phyloP scores from a whole-genome alignment of 257 asterid species.

The Solanum stenotomum region DNA sequence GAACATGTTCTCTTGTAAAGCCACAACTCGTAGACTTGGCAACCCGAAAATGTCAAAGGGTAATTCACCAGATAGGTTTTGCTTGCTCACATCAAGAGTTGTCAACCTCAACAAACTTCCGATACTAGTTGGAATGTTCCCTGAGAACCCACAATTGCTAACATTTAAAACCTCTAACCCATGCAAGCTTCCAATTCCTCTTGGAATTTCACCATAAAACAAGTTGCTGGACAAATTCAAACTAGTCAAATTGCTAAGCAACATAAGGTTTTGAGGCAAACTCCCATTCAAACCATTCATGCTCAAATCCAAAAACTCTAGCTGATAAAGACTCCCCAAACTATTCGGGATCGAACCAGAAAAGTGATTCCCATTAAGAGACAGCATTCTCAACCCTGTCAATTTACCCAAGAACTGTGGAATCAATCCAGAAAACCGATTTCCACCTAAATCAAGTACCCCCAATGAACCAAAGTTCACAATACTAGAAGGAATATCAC shows the following conservation, averaged over 20 bases:
- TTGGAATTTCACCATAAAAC: constrained; percentile 38
- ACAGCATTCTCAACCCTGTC: constrained; percentile 23
- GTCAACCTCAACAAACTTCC: constrained; percentile 49
- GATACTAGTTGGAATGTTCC: constrained; percentile 40
- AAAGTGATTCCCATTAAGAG: constrained; percentile 40
- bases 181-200: constrained; percentile 31
- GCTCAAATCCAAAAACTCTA: constrained; percentile 39
- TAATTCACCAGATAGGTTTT: constrained; percentile 46
- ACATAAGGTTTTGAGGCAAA: constrained; percentile 32
- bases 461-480: constrained; percentile 28
- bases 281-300: constrained; percentile 34
- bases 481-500: constrained; percentile 32
- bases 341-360: constrained; percentile 32
- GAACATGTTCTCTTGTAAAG: constrained; percentile 49
- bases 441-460: constrained; percentile 51
- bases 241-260: constrained; percentile 36
- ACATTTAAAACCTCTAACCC: constrained; percentile 42
- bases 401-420: constrained; percentile 32
- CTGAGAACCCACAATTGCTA: constrained; percentile 43
- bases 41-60: constrained; percentile 50
- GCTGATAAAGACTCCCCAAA: constrained; percentile 32
- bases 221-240: constrained; percentile 49
- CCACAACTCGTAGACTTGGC: constrained; percentile 62
- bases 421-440: constrained; percentile 36
- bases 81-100: constrained; percentile 52